These are phyloP conservation scores for Dendrobium nobile DNA, from an alignment of 106 monocot species.

Conservation along the genomic window DNA sequence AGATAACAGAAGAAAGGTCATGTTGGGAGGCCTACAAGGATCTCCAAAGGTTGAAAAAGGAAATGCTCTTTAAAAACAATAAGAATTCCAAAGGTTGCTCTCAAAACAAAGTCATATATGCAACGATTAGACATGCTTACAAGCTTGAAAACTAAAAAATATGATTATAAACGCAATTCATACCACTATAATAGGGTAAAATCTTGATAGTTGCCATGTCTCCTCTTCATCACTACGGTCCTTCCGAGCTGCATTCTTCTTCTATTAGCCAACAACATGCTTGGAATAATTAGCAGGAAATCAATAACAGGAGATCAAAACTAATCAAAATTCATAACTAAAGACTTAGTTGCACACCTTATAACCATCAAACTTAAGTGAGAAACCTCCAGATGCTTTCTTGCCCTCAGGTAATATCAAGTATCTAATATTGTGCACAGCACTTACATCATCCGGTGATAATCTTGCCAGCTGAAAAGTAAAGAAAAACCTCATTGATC, in stretches of 20 bases:
- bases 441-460: conserved; percentile 82
- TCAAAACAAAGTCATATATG: too few species aligned
- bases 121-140: not conserved
- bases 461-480: conserved; percentile 68
- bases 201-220: conserved; percentile 73
- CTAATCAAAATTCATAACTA: not conserved
- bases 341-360: conserved; percentile 38
- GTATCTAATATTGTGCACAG: conserved; percentile 82
- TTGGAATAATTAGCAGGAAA: conserved; percentile 1
- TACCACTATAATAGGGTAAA: conserved; percentile 96
- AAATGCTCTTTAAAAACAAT: too few species aligned
- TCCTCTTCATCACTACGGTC: conserved; percentile 59
- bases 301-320: not conserved
- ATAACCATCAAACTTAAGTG: conserved; percentile 80
- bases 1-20: too few species aligned
- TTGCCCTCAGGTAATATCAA: conserved; percentile 56
- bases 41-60: too few species aligned
- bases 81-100: too few species aligned
- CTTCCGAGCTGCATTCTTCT: conserved; percentile 71
- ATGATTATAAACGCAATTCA: not conserved
- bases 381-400: conserved; percentile 64
- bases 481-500: conserved; percentile 5
- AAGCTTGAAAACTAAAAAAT: not conserved
- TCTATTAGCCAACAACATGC: conserved; percentile 38
- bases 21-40: too few species aligned